phyloP scores from a whole-genome alignment of 495 filamentous ascomycete species.

The Penicillium flavigenum region DNA sequence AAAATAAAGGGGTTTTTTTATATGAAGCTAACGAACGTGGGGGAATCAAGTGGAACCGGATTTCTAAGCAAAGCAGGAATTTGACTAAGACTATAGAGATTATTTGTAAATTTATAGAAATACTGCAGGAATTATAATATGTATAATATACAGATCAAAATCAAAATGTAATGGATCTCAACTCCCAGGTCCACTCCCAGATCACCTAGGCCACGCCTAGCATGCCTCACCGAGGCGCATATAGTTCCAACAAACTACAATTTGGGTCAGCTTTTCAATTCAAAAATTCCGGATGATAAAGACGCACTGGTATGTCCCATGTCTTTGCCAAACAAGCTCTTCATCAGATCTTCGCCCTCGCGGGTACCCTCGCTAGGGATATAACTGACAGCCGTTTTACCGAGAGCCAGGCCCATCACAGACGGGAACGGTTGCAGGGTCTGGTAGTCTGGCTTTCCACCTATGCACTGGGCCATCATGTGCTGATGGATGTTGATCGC shows the following conservation, averaged over 20 bases:
- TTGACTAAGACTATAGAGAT: too few species aligned
- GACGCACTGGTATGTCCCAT: conserved; percentile 56
- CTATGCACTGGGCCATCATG: conserved; percentile 42
- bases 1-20: neutral
- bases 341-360: conserved; percentile 57
- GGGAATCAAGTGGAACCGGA: conserved; percentile 24
- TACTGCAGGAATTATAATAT: too few species aligned
- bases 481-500: conserved; percentile 60
- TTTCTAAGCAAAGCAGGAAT: conserved; percentile 16
- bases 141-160: neutral
- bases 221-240: conserved; percentile 45
- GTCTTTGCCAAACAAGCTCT: conserved; percentile 63
- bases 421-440: conserved; percentile 53
- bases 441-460: conserved; percentile 40
- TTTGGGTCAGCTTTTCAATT: conserved; percentile 20
- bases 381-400: conserved; percentile 62
- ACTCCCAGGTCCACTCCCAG: neutral
- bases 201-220: conserved; percentile 2
- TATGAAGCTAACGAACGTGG: conserved; percentile 1
- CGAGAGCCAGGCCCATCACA: conserved; percentile 66
- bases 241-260: conserved; percentile 56
- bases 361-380: conserved; percentile 48
- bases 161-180: conserved; percentile 6
- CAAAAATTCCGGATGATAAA: neutral
- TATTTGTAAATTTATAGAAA: too few species aligned